Conservation (phyloP, 83 land plant genomes). For the Isoetes engelmannii region DNA sequence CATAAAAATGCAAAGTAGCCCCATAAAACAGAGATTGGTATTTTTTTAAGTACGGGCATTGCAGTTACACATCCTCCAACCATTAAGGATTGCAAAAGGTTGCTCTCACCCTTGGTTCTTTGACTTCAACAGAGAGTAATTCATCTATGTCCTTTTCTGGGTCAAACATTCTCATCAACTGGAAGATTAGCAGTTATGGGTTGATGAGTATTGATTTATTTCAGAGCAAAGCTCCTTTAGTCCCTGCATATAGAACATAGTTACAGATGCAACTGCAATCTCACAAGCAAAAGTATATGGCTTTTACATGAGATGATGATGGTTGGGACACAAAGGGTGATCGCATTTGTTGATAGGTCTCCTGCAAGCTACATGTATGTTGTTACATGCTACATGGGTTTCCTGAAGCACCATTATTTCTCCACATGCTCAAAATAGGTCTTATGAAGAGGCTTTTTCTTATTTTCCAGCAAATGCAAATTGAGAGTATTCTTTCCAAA, state of each 20-base stretch:
- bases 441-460: too few relatives aligned
- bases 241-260: too few relatives aligned
- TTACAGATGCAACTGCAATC: too few relatives aligned
- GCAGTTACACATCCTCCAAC: conserved; percentile 76
- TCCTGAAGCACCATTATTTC: too few relatives aligned
- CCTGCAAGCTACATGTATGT: conserved; percentile 22
- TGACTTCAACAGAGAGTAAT: conserved; percentile 58
- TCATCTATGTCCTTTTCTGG: conserved; percentile 64
- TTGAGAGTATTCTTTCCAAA: too few relatives aligned
- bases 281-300: neutral
- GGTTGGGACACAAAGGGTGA: conserved; percentile 8
- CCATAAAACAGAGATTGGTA: conserved; percentile 93
- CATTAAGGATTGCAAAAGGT: conserved; percentile 60
- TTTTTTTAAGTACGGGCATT: conserved; percentile 70
- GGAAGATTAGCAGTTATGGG: conserved; percentile 13
- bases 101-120: conserved; percentile 87
- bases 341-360: conserved; percentile 18
- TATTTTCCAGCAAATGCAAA: too few relatives aligned
- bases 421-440: too few relatives aligned
- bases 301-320: neutral
- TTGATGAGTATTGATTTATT: too few relatives aligned
- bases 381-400: too few relatives aligned
- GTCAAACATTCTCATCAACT: conserved; percentile 26
- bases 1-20: conserved; percentile 99
- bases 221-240: too few relatives aligned